Evolutionary conservation across 2,329 filamentous ascomycete species (phyloP).

Genomic region (Stemphylium lycopersici): DNA sequence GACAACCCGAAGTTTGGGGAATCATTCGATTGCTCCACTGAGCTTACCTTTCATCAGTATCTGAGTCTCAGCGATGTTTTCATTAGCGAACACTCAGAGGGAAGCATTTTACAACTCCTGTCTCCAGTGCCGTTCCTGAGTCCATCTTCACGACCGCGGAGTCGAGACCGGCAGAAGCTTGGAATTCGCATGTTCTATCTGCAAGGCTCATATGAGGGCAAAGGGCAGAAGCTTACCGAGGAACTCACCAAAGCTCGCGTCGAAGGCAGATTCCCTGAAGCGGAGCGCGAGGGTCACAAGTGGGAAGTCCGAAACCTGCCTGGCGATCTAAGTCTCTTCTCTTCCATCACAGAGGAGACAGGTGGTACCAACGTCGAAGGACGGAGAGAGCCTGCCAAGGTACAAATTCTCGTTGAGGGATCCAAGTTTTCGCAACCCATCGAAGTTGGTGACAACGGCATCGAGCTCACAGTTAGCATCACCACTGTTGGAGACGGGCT

Average conservation of each 20-base stretch:
- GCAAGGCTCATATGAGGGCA: constrained; percentile 77
- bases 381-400: constrained; percentile 69
- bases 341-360: constrained; percentile 75
- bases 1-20: constrained; percentile 70
- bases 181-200: constrained; percentile 65
- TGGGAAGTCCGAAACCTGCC: constrained; percentile 77
- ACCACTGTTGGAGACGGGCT: constrained; percentile 60
- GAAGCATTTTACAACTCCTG: constrained; percentile 70
- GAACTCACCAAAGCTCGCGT: constrained; percentile 86
- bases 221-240: constrained; percentile 77
- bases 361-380: constrained; percentile 67
- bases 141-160: constrained; percentile 40
- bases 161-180: constrained; percentile 37
- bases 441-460: constrained; percentile 57
- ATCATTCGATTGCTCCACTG: constrained; percentile 49
- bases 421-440: constrained; percentile 65
- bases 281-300: constrained; percentile 78
- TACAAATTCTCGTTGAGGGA: constrained; percentile 76
- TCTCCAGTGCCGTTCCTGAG: constrained; percentile 52
- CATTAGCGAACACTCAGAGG: constrained; percentile 70
- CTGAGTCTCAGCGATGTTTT: constrained; percentile 72
- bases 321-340: constrained; percentile 63
- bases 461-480: constrained; percentile 74
- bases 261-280: constrained; percentile 81
- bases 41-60: constrained; percentile 78